Evolutionary conservation across 495 filamentous ascomycete species (phyloP), one percentile per base, ranked within the genome.

Genomic region (Corynascus novoguineensis): DNA sequence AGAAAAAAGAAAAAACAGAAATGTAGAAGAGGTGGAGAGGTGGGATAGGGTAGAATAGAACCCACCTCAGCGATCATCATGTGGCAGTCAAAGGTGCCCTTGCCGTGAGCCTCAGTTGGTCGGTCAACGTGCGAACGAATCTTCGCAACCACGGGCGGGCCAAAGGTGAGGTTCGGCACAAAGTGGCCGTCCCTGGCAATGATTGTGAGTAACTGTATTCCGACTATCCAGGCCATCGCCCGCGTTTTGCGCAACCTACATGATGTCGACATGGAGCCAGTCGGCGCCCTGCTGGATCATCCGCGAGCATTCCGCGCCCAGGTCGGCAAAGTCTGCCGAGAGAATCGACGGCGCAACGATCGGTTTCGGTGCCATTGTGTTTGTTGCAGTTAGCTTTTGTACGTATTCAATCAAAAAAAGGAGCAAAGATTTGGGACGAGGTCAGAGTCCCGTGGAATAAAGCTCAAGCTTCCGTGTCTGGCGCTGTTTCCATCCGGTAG

Each of bases 61-160:
- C 58, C 42, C 79, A 93, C 91, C 88, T 98, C 93, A 64, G 87
- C 85, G 64, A 98, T 95, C 93, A 98, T 98, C 95, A 98, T 97
- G 71, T 98, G 93, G 81, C 93, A 98, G 73, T 98, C 93, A 65
- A 98, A 98, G 27, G 93, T 96, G 24, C 93, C 93, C 64, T 83
- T 86, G 4, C 86, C 88, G 60, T 83, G 71, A 34, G 76, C 64
- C 53, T 71, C 64, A 25, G 64, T 61, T 19, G 79, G 76, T 51
- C 61, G 61, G 41, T 85, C 83, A 53, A 98, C 90, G 64, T 95
- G 86, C 37, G 81, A 78, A 35, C 93, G 86, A 54, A 98, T 93
- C 75, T 90, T 95, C 53, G 87, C 90, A 9, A 98, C 93, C 21
- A 97, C 90, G 7, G 93, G 93, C 29, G 77, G 85, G 41, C 93